Evolutionary conservation across 2,329 filamentous ascomycete genomes (phyloP).

Genomic region (Grosmannia clavigera): DNA sequence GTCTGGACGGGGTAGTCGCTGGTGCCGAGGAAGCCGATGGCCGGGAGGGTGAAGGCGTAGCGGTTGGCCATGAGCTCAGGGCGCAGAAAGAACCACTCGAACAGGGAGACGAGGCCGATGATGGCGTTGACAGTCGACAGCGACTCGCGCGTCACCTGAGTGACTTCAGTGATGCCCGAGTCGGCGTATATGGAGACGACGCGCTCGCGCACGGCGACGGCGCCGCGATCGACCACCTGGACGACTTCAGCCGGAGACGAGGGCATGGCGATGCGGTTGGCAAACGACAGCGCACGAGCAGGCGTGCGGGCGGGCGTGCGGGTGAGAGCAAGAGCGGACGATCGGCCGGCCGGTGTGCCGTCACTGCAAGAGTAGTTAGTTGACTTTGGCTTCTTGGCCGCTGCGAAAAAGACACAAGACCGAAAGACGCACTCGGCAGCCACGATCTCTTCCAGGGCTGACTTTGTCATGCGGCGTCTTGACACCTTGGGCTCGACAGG

Average conservation of each 20-base stretch:
- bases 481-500: conserved; percentile 29
- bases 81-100: conserved; percentile 62
- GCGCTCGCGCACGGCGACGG: conserved; percentile 52
- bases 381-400: neutral
- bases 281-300: conserved; percentile 36
- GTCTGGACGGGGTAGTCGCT: conserved; percentile 51
- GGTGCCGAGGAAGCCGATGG: conserved; percentile 41
- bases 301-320: conserved; percentile 28
- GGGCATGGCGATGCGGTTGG: conserved; percentile 57
- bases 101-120: conserved; percentile 51
- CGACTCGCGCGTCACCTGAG: conserved; percentile 53
- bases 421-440: conserved; percentile 27
- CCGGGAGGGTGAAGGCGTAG: conserved; percentile 62
- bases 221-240: conserved; percentile 60
- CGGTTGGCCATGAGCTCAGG: conserved; percentile 57
- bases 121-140: conserved; percentile 64
- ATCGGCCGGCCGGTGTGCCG: neutral
- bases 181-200: conserved; percentile 51
- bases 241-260: conserved; percentile 71
- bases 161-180: conserved; percentile 53
- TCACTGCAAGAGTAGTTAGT: neutral
- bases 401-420: neutral
- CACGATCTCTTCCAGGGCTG: conserved; percentile 24
- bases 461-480: neutral
- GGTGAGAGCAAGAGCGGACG: conserved; percentile 14